Conservation (phyloP, 1,284 basidiomycete species). For the Taiwanofungus camphoratus region DNA sequence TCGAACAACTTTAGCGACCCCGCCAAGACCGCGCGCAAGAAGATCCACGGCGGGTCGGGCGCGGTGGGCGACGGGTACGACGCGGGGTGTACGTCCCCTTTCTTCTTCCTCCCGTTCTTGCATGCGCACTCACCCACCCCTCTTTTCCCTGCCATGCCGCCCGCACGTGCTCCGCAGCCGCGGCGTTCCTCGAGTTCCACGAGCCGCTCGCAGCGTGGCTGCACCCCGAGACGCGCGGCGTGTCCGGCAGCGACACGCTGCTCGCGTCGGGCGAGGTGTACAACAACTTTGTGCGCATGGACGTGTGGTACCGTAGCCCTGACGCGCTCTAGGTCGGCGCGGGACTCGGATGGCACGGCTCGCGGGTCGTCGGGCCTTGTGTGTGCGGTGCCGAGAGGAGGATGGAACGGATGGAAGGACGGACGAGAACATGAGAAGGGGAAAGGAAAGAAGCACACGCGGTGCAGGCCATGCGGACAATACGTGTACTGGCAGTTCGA, state of each 20-base stretch:
- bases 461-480: too few relatives aligned
- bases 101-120: neutral
- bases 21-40: constrained; percentile 52
- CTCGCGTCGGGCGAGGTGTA: constrained; percentile 31
- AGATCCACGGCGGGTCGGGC: constrained; percentile 70
- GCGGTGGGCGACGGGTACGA: constrained; percentile 54
- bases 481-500: too few relatives aligned
- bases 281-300: constrained; percentile 30
- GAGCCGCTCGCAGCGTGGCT: constrained; percentile 41
- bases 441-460: too few relatives aligned
- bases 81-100: constrained; percentile 40
- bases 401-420: too few relatives aligned
- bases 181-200: constrained; percentile 73
- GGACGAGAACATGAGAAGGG: too few relatives aligned
- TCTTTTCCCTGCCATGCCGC: neutral
- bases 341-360: too few relatives aligned
- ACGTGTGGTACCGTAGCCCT: constrained; percentile 26
- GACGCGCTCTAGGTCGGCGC: constrained; percentile 6
- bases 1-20: constrained; percentile 48
- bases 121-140: neutral
- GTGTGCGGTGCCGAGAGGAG: too few relatives aligned
- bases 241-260: constrained; percentile 27
- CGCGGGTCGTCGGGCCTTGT: too few relatives aligned
- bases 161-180: constrained; percentile 34
- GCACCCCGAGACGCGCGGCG: constrained; percentile 24